Base-by-base conservation (phyloP, 257 asterid species). In the Nicotiana sylvestris region DNA sequence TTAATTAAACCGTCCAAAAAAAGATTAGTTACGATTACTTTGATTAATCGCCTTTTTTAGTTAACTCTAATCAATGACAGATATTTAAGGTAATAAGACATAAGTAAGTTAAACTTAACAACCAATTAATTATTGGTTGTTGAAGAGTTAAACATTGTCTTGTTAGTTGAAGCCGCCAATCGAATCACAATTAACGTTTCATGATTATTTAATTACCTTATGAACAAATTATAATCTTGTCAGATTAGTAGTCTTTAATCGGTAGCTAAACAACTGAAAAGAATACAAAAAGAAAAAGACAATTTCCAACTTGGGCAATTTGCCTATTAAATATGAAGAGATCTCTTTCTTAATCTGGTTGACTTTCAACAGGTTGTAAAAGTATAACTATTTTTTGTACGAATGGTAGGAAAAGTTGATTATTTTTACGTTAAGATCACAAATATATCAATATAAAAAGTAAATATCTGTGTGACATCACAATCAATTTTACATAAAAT, bases 131-230 rank as follows among this genome's bases (percentile, higher is more conserved):
- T 46, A 89, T 82, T 82, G 67, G 77, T 30, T 74, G 82, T 56
- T 78, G 68, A 33, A 33, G 56, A 82, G 89, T 79, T 86, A 69
- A 86, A 81, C 77, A 69, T 80, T 88, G 93, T 83, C 90, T 27
- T 85, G 76, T 88, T 86, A 85, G 56, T 85, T 82, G 77, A 9
- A 77, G 64, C 80, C 82, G 53, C 82, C 87, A 53, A 77, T 82
- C 81, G 30, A 77, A 77, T 74, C 16, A 82, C 25, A 62, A 51
- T 17, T 12, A 82, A 53, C 27, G 65, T 78, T 4, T 30, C 67
- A 21, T 62, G 51, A 58, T 80, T 67, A 82, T 80, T 62, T 81
- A 82, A 82, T 84, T 78, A 74, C 85, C 25, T 55, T 82, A 69
- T 29, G 7, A 51, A 43, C 6, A 65, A 66, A 82, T 58, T 66